Conservation (phyloP, 306 rosid genomes). For the Abrus pulchellus region DNA sequence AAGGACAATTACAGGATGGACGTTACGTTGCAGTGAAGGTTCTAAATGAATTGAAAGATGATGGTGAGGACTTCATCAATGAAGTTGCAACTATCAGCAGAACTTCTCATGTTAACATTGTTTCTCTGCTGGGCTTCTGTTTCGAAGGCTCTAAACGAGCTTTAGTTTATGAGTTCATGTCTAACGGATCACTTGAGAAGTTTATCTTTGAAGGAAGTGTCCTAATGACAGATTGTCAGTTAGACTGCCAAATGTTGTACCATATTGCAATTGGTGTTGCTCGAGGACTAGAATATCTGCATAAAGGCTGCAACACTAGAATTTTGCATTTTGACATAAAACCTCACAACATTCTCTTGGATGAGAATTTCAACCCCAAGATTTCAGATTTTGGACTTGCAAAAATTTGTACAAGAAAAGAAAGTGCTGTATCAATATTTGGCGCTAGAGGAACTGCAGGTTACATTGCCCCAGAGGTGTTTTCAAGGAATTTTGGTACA, state of each 20-base stretch:
- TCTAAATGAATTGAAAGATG: conserved; percentile 38
- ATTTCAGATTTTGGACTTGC: conserved; percentile 46
- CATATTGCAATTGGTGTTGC: conserved; percentile 55
- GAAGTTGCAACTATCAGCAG: conserved; percentile 43
- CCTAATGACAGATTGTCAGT: not conserved
- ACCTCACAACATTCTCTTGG: not conserved
- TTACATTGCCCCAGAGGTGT: conserved; percentile 49
- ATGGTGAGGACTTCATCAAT: conserved; percentile 53
- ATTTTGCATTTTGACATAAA: conserved; percentile 54
- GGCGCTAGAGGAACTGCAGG: conserved; percentile 46
- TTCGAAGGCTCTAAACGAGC: conserved; percentile 44
- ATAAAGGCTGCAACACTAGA: conserved; percentile 50
- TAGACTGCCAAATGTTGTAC: conserved; percentile 45
- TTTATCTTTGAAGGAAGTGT: conserved; percentile 43
- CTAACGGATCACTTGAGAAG: conserved; percentile 59
- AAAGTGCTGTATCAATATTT: conserved; percentile 35
- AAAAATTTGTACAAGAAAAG: conserved; percentile 40
- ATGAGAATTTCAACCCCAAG: not conserved
- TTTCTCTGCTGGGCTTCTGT: conserved; percentile 31
- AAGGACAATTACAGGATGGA: conserved; percentile 46
- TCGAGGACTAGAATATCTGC: conserved; percentile 56
- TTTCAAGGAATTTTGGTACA: conserved; percentile 37
- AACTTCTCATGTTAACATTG: conserved; percentile 52
- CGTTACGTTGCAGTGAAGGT: conserved; percentile 52
- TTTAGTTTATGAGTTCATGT: conserved; percentile 54